Evolutionary conservation across 768 basidiomycete genomes (phyloP).

Genomic region (Boletus vermiculosoides): DNA sequence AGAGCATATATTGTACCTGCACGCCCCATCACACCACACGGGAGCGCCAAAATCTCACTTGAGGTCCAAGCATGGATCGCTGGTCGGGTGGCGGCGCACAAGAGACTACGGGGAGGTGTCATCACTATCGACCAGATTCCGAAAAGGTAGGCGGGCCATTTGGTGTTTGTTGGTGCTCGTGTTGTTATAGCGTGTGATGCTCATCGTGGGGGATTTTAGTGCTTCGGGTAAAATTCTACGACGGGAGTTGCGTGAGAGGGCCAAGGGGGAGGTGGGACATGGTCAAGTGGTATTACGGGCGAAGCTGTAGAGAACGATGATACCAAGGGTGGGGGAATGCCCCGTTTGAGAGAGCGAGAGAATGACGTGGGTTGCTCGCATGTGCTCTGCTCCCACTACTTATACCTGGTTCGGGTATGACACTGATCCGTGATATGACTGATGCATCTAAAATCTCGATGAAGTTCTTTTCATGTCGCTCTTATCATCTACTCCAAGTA

Average conservation of each 20-base stretch:
- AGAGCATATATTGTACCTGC: constrained; percentile 59
- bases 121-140: constrained; percentile 50
- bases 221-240: constrained; percentile 88
- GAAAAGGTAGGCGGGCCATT: constrained; percentile 24
- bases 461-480: neutral
- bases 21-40: constrained; percentile 20
- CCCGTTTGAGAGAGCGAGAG: no score
- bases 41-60: constrained; percentile 37
- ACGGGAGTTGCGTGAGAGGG: constrained; percentile 67
- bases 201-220: constrained; percentile 36
- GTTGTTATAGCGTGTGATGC: neutral
- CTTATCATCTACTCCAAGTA: neutral
- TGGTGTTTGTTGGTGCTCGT: neutral
- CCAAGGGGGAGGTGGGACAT: constrained; percentile 49
- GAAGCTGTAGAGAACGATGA: constrained; percentile 14
- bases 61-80: constrained; percentile 67
- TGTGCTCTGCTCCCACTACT: no score
- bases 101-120: constrained; percentile 74
- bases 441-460: neutral
- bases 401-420: neutral
- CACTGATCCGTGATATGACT: neutral
- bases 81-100: constrained; percentile 70
- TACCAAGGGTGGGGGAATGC: neutral
- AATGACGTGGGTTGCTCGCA: neutral
- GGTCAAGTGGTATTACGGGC: constrained; percentile 21